Conservation (phyloP, 345 rosid species). For the Citrus cavaleriei region DNA sequence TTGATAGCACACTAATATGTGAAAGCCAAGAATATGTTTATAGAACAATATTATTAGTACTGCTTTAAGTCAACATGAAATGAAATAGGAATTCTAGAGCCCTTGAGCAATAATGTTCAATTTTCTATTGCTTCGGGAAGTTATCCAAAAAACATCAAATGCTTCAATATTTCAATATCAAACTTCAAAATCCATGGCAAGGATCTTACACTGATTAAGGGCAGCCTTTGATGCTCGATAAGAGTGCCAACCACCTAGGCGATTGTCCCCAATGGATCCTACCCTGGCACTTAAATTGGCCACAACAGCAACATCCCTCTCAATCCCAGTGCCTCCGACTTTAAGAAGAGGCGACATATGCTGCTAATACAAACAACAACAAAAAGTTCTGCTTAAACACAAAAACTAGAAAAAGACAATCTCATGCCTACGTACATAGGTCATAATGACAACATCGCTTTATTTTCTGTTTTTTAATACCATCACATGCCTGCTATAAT, state of each 20-base stretch:
- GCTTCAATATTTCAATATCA: neutral
- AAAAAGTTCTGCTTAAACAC: neutral
- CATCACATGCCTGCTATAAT: neutral
- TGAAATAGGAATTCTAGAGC: neutral
- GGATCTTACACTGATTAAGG: constrained; percentile 67
- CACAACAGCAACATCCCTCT: constrained; percentile 74
- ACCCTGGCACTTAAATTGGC: constrained; percentile 92
- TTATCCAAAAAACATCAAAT: neutral
- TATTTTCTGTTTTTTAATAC: neutral
- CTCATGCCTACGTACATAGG: neutral
- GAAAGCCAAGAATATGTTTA: neutral
- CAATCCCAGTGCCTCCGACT: constrained; percentile 66
- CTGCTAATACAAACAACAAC: constrained; percentile 42
- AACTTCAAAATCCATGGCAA: constrained; percentile 2
- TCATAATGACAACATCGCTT: neutral
- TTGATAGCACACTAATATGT: neutral
- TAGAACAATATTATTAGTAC: neutral
- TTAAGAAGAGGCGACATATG: constrained; percentile 96
- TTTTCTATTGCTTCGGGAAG: neutral
- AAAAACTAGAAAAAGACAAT: neutral
- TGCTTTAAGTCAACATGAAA: neutral
- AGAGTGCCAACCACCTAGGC: constrained; percentile 88
- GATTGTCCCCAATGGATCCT: constrained; percentile 82
- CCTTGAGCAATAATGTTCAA: neutral
- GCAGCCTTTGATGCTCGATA: constrained; percentile 90